These are phyloP conservation scores for Monilinia fructicola DNA, from an alignment of 2,329 filamentous ascomycete genomes.

Conservation along the genomic window DNA sequence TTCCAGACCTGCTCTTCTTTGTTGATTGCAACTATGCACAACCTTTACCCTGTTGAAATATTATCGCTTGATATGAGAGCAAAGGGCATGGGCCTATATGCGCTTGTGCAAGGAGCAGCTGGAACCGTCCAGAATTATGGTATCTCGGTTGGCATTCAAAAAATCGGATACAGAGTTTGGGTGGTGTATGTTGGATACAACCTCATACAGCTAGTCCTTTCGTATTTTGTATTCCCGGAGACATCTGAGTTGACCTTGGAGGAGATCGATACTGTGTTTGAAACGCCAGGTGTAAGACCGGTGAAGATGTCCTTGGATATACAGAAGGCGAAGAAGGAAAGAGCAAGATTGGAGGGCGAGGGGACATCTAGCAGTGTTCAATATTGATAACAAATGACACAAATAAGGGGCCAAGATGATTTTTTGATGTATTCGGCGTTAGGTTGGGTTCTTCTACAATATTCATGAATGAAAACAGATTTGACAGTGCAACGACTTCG, in stretches of 20 bases:
- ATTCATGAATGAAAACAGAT: background rate
- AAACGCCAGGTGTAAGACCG: slow-evolving; percentile 45
- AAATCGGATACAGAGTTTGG: slow-evolving; percentile 53
- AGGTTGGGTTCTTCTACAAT: background rate
- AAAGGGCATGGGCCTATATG: slow-evolving; percentile 40
- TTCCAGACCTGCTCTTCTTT: slow-evolving; percentile 50
- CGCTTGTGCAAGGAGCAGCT: slow-evolving; percentile 36
- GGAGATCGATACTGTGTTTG: slow-evolving; percentile 67
- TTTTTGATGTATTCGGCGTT: background rate
- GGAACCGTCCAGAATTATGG: slow-evolving; percentile 43
- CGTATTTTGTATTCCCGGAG: slow-evolving; percentile 64
- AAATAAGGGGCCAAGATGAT: no score
- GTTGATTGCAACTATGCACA: slow-evolving; percentile 46
- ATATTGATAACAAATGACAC: background rate
- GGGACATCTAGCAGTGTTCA: background rate
- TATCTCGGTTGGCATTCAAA: slow-evolving; percentile 48
- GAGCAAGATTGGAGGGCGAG: slow-evolving; percentile 16
- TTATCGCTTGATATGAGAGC: slow-evolving; percentile 45
- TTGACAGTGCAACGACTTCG: no score
- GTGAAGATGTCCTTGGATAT: slow-evolving; percentile 48
- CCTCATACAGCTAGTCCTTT: slow-evolving; percentile 46
- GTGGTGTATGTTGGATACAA: slow-evolving; percentile 53
- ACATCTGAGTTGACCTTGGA: slow-evolving; percentile 72
- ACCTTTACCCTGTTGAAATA: slow-evolving; percentile 40
- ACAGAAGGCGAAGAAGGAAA: slow-evolving; percentile 44